Base-by-base conservation (phyloP, 805 yeast genomes). In the Danielia reshetovae region DNA sequence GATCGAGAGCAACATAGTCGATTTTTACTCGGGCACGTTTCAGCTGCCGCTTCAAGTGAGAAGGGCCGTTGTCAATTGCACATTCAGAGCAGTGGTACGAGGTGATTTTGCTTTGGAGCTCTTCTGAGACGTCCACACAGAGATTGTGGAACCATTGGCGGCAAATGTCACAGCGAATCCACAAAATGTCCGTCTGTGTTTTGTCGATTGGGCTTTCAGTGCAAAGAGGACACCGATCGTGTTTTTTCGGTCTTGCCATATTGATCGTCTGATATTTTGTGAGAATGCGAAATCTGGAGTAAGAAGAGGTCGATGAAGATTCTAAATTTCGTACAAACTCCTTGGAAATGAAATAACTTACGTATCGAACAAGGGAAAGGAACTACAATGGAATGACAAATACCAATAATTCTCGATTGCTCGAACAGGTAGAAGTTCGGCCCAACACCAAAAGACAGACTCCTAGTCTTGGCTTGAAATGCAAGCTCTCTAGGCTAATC, bases 1-100 rank as follows among this genome's bases (percentile, higher is more conserved):
- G 81, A 53, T 87, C 75, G 46, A 87, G 62, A 0, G 95, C 93
- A 7, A 76, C 79, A 51, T 87, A 87, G 52, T 87, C 95, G 29
- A 88, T 72, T 34, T 68, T 68, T n/a, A 65, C 59, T 26, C 49
- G 45, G 11, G 70, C 60, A 15, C 96, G 61, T 27, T 70, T 63
- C 37, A 85, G 79, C 24, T 66, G 66, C 25, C 89, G 60, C 36
- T 67, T 72, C 33, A 54, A 51, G 11, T 67, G 51, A 4, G 80
- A 68, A 0, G 77, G 74, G 1, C 86, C 86, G 33, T 67, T 54
- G 13, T 44, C 43, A 9, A 38, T 37, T 4, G 44, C 50, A 51
- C 89, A 84, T 1, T 47, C 36, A 0, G 51, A 48, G 49, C 93
- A 84, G 46, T 81, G 85, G 53, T 63, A 84, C 32, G 62, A 55